Conservation (phyloP, 345 rosid genomes). For the Hibiscus trionum region DNA sequence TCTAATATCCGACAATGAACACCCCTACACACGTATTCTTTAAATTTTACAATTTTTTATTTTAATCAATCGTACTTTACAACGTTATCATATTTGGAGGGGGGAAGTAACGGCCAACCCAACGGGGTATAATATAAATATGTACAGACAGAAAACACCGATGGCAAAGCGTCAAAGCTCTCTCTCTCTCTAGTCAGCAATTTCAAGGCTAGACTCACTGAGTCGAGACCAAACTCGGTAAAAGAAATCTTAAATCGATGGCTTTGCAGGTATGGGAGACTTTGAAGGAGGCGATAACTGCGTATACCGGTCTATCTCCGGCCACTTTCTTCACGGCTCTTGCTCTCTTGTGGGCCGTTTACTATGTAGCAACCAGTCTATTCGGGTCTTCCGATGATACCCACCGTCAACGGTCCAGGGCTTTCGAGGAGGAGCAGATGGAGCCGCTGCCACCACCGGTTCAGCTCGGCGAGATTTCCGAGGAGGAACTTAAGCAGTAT, state of each 20-base stretch:
- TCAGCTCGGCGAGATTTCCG: slow-evolving; percentile 82
- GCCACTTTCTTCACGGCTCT: slow-evolving; percentile 64
- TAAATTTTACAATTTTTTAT: too few species aligned
- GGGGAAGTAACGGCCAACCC: too few species aligned
- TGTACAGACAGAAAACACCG: neutral
- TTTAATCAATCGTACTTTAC: too few species aligned
- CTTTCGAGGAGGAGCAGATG: slow-evolving; percentile 40
- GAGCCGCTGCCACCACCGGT: slow-evolving; percentile 82
- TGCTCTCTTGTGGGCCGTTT: slow-evolving; percentile 60
- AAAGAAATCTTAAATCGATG: slow-evolving; percentile 27
- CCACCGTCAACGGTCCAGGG: slow-evolving; percentile 38
- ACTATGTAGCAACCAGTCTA: slow-evolving; percentile 58
- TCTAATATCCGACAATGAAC: too few species aligned
- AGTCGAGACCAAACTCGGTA: neutral
- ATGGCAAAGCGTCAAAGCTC: neutral
- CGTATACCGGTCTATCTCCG: slow-evolving; percentile 87
- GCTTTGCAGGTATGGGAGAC: slow-evolving; percentile 86
- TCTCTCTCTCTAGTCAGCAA: neutral
- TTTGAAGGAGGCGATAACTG: slow-evolving; percentile 66
- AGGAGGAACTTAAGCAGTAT: slow-evolving; percentile 73
- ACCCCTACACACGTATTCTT: too few species aligned
- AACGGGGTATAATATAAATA: neutral
- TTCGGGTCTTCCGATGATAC: slow-evolving; percentile 46
- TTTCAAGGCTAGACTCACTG: neutral
- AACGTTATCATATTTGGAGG: too few species aligned